A percentile compares a stretch with the other conserved stretches of the same genome.
Conservation (phyloP, 345 rosid genomes). For the Sisymbrium irio region DNA sequence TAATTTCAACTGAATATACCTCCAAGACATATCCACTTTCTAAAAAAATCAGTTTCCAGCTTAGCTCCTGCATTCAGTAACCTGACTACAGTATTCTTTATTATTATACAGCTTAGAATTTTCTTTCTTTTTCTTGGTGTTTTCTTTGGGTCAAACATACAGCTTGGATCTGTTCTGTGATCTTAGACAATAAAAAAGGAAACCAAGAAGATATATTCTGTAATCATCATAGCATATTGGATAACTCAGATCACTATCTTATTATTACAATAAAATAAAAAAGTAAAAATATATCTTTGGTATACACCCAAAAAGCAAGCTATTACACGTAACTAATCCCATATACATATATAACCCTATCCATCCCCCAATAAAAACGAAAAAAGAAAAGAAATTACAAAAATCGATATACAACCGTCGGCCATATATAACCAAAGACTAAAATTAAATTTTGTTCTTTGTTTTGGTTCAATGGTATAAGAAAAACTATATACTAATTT, state of each 20-base stretch:
- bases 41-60: not conserved
- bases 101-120: not conserved
- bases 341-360: slow-evolving; percentile 42
- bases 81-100: not conserved
- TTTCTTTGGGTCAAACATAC: not conserved
- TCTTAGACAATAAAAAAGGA: not conserved
- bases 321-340: slow-evolving; percentile 32
- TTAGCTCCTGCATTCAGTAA: not conserved
- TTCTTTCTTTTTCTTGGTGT: not conserved
- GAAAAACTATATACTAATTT: slow-evolving; percentile 68
- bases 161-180: not conserved
- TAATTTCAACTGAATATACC: not conserved
- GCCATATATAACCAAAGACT: slow-evolving; percentile 61
- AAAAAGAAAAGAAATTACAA: slow-evolving; percentile 50
- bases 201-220: not conserved
- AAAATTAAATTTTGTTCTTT: slow-evolving; percentile 42
- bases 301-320: slow-evolving; percentile 33
- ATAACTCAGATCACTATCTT: slow-evolving; percentile 10
- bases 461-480: slow-evolving; percentile 40
- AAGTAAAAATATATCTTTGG: slow-evolving; percentile 23
- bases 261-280: slow-evolving; percentile 21
- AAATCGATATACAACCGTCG: slow-evolving; percentile 79
- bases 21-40: not conserved
- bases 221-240: slow-evolving; percentile 12
- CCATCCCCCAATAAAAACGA: slow-evolving; percentile 47